Evolutionary conservation across 192 early-diverging fungal genomes (phyloP).

Genomic region (Coemansia sp.): DNA sequence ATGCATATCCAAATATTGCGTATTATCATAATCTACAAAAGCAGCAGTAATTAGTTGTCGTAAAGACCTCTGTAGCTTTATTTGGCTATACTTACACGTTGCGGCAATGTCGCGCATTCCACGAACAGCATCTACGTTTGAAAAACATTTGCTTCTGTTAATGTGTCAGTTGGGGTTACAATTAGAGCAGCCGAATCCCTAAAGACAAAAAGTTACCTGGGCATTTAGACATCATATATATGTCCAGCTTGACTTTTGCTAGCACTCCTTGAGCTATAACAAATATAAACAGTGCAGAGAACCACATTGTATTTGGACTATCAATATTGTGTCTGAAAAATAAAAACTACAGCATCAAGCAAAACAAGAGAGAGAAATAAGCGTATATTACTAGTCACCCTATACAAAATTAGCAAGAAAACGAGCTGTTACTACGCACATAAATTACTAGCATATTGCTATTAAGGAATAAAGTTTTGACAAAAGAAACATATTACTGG

Average conservation of each 20-base stretch:
- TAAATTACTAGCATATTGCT: too few species aligned
- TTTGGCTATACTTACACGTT: slow-evolving; percentile 39
- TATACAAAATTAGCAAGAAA: neutral
- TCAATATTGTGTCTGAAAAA: neutral
- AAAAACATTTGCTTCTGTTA: neutral
- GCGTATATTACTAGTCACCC: neutral
- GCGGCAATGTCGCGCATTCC: slow-evolving; percentile 51
- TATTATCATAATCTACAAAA: slow-evolving; percentile 45
- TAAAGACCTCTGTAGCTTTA: neutral
- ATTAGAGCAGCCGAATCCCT: too few species aligned
- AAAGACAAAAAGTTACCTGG: slow-evolving; percentile 24
- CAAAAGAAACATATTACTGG: slow-evolving; percentile 19
- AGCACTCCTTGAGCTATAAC: neutral
- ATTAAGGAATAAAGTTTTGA: too few species aligned
- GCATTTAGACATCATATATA: slow-evolving; percentile 48
- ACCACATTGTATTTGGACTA: slow-evolving; percentile 2
- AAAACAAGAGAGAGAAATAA: neutral
- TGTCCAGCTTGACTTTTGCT: slow-evolving; percentile 41
- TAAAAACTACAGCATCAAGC: neutral
- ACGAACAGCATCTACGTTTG: slow-evolving; percentile 29
- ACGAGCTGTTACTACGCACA: too few species aligned
- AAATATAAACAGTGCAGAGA: neutral
- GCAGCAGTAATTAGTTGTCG: neutral
- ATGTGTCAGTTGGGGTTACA: neutral
- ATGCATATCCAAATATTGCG: slow-evolving; percentile 19